Percentiles rank a stretch among this genome's conserved stretches.
Evolutionary conservation across 1,284 basidiomycete genomes (phyloP).

Genomic region (Boletellus dicymbophilus): DNA sequence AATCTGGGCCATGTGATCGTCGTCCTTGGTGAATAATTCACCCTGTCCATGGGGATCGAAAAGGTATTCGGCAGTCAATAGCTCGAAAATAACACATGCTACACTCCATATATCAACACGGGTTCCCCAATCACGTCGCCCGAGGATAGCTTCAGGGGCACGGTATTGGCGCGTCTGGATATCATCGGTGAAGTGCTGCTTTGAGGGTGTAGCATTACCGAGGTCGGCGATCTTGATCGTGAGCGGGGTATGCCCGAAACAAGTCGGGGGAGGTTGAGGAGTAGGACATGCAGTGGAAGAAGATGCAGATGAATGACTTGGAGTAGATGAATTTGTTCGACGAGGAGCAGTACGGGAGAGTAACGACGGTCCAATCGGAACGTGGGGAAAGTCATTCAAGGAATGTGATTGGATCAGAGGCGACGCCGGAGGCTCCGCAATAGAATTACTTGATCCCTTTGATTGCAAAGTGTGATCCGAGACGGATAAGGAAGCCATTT

Average conservation of each 20-base stretch:
- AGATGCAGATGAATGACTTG: constrained; percentile 20
- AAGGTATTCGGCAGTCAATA: constrained; percentile 85
- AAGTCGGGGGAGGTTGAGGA: constrained; percentile 26
- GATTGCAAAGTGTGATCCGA: constrained; percentile 17
- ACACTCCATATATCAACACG: constrained; percentile 90
- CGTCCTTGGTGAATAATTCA: constrained; percentile 87
- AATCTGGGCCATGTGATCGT: constrained; percentile 94
- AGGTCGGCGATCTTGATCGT: constrained; percentile 93
- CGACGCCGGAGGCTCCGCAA: constrained; percentile 16
- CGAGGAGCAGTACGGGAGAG: constrained; percentile 66
- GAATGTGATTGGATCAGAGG: constrained; percentile 29
- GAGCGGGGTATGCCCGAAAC: constrained; percentile 46
- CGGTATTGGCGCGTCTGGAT: constrained; percentile 95
- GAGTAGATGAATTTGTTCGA: constrained; percentile 32
- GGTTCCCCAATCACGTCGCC: constrained; percentile 83
- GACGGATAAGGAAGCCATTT: constrained; percentile 39
- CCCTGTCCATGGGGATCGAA: constrained; percentile 88
- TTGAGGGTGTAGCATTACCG: constrained; percentile 84
- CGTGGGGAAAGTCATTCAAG: constrained; percentile 20
- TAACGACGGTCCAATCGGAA: constrained; percentile 51
- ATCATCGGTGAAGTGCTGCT: constrained; percentile 88
- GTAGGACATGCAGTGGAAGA: constrained; percentile 28
- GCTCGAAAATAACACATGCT: constrained; percentile 85
- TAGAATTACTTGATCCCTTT: background rate
- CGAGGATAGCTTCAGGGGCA: constrained; percentile 88